Percentiles rank a stretch among this genome's conserved stretches.
These are phyloP conservation scores for Xylariomycetidae sp. DNA, from an alignment of 2,329 filamentous ascomycete genomes.

Conservation along the genomic window DNA sequence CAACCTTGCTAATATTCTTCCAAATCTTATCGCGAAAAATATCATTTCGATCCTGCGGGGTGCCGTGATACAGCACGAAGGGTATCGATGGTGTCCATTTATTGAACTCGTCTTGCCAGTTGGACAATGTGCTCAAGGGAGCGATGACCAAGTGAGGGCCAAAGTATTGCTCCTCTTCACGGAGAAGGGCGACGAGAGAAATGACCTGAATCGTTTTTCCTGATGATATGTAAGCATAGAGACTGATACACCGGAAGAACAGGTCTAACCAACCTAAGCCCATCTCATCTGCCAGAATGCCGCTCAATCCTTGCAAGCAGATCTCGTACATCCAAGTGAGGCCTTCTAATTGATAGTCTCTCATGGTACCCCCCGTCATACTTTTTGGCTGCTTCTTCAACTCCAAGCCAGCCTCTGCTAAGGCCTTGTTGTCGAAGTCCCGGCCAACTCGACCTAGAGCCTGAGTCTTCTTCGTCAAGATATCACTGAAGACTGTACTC, in stretches of 20 bases:
- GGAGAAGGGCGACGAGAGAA: conserved; percentile 76
- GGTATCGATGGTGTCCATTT: conserved; percentile 88
- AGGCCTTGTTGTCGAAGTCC: conserved; percentile 52
- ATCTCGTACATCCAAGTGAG: conserved; percentile 93
- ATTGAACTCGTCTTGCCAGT: conserved; percentile 92
- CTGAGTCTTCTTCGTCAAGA: conserved; percentile 59
- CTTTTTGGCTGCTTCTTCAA: conserved; percentile 83
- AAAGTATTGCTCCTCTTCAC: conserved; percentile 76
- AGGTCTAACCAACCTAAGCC: conserved; percentile 55
- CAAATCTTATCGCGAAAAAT: conserved; percentile 72
- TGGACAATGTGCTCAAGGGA: conserved; percentile 84
- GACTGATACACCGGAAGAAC: background rate
- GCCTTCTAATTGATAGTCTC: conserved; percentile 89
- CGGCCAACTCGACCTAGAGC: conserved; percentile 59
- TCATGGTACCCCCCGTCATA: conserved; percentile 84
- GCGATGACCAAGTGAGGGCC: conserved; percentile 90
- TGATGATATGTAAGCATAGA: conserved; percentile 16
- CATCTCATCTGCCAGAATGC: conserved; percentile 93
- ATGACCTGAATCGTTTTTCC: conserved; percentile 93
- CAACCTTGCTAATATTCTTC: conserved; percentile 59
- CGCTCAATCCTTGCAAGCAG: conserved; percentile 75
- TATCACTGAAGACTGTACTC: conserved; percentile 57
- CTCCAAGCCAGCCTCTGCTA: conserved; percentile 63
- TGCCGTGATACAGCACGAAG: conserved; percentile 86
- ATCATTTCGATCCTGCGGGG: conserved; percentile 68